A percentile compares a stretch with the other conserved stretches of the same genome.
Conservation (phyloP, 140 eudicot species). For the Cichorium intybus region DNA sequence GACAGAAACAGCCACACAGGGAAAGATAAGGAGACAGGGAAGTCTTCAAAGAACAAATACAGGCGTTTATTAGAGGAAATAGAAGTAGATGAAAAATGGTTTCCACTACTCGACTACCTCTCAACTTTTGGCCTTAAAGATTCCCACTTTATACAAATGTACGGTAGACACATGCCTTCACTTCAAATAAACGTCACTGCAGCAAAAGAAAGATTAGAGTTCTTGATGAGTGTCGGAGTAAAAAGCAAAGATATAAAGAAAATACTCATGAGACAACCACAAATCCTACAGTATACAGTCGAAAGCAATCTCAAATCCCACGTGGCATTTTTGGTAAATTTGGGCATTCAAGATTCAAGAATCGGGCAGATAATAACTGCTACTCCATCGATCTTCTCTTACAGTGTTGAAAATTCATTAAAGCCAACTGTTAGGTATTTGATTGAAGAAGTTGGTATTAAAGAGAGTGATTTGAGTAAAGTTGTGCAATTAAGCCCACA, state of each 20-base stretch:
- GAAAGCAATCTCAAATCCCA: conserved; percentile 85
- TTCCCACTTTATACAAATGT: conserved; percentile 81
- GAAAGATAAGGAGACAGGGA: conserved; percentile 42
- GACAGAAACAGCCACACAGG: conserved; percentile 13
- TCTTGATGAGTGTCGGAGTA: conserved; percentile 77
- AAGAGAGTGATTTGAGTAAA: conserved; percentile 67
- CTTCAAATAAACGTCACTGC: conserved; percentile 72
- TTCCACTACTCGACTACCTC: conserved; percentile 87
- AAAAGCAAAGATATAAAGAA: conserved; percentile 70
- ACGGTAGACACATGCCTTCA: conserved; percentile 81
- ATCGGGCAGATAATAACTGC: conserved; percentile 84
- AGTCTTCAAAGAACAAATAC: conserved; percentile 42
- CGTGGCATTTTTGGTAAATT: conserved; percentile 70
- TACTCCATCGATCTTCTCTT: conserved; percentile 81
- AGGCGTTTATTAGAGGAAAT: conserved; percentile 58
- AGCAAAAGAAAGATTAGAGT: conserved; percentile 82
- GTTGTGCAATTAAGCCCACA: conserved; percentile 96
- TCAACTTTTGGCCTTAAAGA: conserved; percentile 81
- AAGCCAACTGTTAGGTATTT: conserved; percentile 87
- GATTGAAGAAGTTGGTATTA: conserved; percentile 89
- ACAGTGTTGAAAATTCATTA: conserved; percentile 82
- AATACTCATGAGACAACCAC: conserved; percentile 90
- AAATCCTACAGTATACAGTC: conserved; percentile 68
- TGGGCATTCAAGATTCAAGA: conserved; percentile 87
- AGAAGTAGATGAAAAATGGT: conserved; percentile 69